These are phyloP conservation scores for Candolleomyces efflorescens DNA, from an alignment of 768 basidiomycete genomes.

Conservation along the genomic window DNA sequence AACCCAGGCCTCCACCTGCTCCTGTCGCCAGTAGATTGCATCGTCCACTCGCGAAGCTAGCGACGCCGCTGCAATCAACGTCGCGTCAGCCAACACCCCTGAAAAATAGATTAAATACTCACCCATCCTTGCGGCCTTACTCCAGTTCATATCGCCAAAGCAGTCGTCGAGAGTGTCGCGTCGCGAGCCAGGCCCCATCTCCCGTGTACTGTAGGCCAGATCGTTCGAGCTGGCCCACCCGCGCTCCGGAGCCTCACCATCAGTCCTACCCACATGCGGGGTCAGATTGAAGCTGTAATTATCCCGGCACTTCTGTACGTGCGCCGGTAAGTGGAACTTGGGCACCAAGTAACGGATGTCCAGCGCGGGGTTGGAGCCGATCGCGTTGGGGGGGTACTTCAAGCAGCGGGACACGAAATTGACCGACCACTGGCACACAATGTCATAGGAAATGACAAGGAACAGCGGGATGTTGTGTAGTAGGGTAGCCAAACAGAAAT, in stretches of 20 bases:
- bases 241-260: constrained; percentile 32
- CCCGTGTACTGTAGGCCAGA: constrained; percentile 23
- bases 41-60: constrained; percentile 2
- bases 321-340: constrained; percentile 25
- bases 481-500: constrained; percentile 15
- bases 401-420: constrained; percentile 7
- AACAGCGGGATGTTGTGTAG: neutral
- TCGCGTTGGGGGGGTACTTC: constrained; percentile 1
- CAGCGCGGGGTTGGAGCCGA: neutral
- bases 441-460: constrained; percentile 27
- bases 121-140: constrained; percentile 17
- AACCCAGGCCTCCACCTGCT: neutral
- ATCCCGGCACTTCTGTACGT: constrained; percentile 18
- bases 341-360: constrained; percentile 5
- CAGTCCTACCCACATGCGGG: constrained; percentile 23
- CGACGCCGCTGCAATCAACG: neutral
- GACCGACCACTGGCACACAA: constrained; percentile 20
- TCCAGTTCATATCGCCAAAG: constrained; percentile 25
- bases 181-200: constrained; percentile 32
- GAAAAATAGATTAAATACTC: neutral
- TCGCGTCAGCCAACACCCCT: too few species aligned
- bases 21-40: neutral
- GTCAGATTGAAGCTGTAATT: constrained; percentile 20
- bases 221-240: constrained; percentile 26
- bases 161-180: constrained; percentile 23